Evolutionary conservation across 495 filamentous ascomycete genomes (phyloP).

Genomic region (Aspergillus olivimuriae): DNA sequence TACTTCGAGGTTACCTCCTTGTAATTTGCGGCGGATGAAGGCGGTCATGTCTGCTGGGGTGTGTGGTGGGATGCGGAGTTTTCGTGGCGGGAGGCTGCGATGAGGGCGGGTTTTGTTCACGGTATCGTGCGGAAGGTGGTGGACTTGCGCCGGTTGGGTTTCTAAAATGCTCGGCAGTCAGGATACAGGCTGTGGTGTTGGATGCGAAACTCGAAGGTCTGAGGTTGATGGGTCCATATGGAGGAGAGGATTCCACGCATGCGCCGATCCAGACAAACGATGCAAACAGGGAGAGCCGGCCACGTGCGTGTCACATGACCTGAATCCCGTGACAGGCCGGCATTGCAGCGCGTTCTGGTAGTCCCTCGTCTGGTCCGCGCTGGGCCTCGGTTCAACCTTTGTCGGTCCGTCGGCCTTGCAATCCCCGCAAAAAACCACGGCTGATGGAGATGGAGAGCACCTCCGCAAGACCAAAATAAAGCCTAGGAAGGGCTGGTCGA

Average conservation of each 20-base stretch:
- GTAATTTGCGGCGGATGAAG: slow-evolving; percentile 36
- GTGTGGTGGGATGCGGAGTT: slow-evolving; percentile 1
- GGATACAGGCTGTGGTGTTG: background rate
- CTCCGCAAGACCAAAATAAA: background rate
- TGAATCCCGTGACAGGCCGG: slow-evolving; percentile 15
- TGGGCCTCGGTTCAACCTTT: slow-evolving; percentile 25
- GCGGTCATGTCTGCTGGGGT: slow-evolving; percentile 24
- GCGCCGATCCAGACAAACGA: slow-evolving; percentile 8
- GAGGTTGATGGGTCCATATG: background rate
- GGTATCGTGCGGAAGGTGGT: background rate
- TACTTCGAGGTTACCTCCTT: slow-evolving; percentile 89
- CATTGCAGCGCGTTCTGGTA: no score
- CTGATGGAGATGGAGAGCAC: slow-evolving; percentile 2
- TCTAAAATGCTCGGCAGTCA: background rate
- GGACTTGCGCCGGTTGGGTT: background rate
- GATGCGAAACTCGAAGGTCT: background rate
- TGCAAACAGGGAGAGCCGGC: slow-evolving; percentile 8
- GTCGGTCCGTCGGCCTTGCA: slow-evolving; percentile 11
- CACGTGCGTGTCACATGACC: slow-evolving; percentile 4
- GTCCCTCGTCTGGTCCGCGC: no score
- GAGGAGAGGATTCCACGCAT: slow-evolving; percentile 6
- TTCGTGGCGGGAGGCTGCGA: no score
- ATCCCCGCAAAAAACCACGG: slow-evolving; percentile 23
- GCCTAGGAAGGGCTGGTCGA: no score
- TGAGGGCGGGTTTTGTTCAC: background rate